Conservation (phyloP, 768 basidiomycete genomes). For the Zangia roseola region DNA sequence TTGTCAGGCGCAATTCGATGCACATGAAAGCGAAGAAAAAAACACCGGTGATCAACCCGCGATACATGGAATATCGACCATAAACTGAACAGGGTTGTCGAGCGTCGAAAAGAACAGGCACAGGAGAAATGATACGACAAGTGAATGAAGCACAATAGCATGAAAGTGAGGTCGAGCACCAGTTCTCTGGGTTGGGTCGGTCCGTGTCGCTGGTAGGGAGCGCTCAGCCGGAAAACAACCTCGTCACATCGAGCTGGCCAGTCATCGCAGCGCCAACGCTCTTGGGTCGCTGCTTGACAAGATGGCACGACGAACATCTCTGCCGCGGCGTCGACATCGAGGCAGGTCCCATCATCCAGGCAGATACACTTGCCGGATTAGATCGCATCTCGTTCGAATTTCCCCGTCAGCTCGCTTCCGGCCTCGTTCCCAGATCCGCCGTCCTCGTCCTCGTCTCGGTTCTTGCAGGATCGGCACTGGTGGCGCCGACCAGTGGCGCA, state of each 20-base stretch:
- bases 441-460: not conserved
- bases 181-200: not conserved
- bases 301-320: not conserved
- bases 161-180: not conserved
- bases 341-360: not conserved
- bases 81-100: not conserved
- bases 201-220: not conserved
- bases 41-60: slow-evolving; percentile 19
- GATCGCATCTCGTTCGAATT: not conserved
- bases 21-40: slow-evolving; percentile 5
- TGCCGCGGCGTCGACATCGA: slow-evolving; percentile 3
- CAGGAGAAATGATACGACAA: not conserved
- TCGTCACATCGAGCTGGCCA: not conserved
- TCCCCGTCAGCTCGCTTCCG: not conserved
- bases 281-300: slow-evolving; percentile 10
- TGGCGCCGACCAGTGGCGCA: slow-evolving; percentile 15
- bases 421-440: not conserved
- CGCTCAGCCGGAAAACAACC: not conserved
- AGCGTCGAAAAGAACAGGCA: too few relatives aligned
- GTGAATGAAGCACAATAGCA: not conserved
- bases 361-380: slow-evolving; percentile 4
- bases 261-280: not conserved
- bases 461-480: slow-evolving; percentile 1
- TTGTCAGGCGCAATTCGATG: not conserved
- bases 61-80: slow-evolving; percentile 2